These are phyloP conservation scores for Ustulina deusta DNA, from an alignment of 2,329 filamentous ascomycete genomes.

Conservation along the genomic window DNA sequence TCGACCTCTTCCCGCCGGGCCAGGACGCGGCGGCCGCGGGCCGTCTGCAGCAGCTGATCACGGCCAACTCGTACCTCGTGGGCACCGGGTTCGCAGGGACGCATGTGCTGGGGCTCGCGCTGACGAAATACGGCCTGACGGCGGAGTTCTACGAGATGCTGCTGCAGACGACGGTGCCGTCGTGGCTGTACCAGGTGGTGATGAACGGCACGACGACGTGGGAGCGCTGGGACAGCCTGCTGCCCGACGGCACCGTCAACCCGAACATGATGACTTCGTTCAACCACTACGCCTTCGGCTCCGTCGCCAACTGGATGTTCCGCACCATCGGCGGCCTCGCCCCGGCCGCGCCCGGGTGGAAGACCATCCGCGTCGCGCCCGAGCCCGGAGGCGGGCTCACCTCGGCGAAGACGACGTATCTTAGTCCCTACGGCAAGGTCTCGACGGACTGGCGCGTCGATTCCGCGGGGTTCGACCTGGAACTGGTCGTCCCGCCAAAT, in stretches of 20 bases:
- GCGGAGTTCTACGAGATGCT: slow-evolving; percentile 61
- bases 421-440: slow-evolving; percentile 52
- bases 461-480: slow-evolving; percentile 40
- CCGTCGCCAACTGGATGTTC: slow-evolving; percentile 62
- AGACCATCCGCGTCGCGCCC: slow-evolving; percentile 52
- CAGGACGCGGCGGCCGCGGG: slow-evolving; percentile 44
- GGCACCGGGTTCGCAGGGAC: slow-evolving; percentile 61
- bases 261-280: slow-evolving; percentile 62
- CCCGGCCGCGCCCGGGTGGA: slow-evolving; percentile 57
- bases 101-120: slow-evolving; percentile 53
- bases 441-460: slow-evolving; percentile 48
- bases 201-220: slow-evolving; percentile 62
- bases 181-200: slow-evolving; percentile 62
- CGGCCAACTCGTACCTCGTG: slow-evolving; percentile 52
- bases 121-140: slow-evolving; percentile 47
- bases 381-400: slow-evolving; percentile 55
- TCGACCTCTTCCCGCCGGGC: slow-evolving; percentile 50
- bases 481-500: slow-evolving; percentile 45
- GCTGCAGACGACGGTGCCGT: slow-evolving; percentile 58
- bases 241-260: slow-evolving; percentile 59
- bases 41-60: slow-evolving; percentile 51
- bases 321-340: slow-evolving; percentile 57
- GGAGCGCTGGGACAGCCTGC: slow-evolving; percentile 64
- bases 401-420: slow-evolving; percentile 47
- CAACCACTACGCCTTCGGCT: slow-evolving; percentile 64